Evolutionary conservation across 2,329 filamentous ascomycete genomes (phyloP).

Genomic region (Elsinoe batatas): DNA sequence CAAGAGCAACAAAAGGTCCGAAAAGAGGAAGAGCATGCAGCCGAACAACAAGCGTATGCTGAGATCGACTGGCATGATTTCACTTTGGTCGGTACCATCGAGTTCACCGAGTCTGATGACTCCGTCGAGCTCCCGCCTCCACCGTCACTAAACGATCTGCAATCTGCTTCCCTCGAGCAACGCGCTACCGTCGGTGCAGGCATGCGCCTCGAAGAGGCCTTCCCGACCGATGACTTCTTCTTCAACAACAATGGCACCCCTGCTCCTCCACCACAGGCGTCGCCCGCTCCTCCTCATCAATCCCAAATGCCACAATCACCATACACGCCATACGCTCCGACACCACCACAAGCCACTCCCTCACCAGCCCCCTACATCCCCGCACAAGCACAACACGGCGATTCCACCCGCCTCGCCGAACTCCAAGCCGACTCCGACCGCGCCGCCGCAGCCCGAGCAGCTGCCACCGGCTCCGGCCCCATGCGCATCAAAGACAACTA

Average conservation of each 20-base stretch:
- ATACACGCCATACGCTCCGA: constrained; percentile 20
- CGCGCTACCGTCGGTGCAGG: constrained; percentile 77
- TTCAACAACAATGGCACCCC: constrained; percentile 23
- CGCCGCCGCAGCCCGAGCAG: constrained; percentile 62
- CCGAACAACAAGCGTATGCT: constrained; percentile 65
- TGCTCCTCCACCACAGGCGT: constrained; percentile 23
- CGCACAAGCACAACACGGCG: constrained; percentile 26
- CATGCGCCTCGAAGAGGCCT: constrained; percentile 82
- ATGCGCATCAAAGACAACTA: constrained; percentile 95
- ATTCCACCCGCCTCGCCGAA: constrained; percentile 25
- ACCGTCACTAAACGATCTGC: constrained; percentile 79
- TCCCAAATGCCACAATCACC: constrained; percentile 22
- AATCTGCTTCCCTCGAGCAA: constrained; percentile 89
- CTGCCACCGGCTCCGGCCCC: constrained; percentile 54
- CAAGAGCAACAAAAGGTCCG: constrained; percentile 78
- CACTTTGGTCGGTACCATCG: constrained; percentile 85
- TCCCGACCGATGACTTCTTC: constrained; percentile 22
- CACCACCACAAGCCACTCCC: constrained; percentile 18
- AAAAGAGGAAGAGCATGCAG: constrained; percentile 78
- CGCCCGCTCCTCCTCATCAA: constrained; percentile 17
- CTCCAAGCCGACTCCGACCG: constrained; percentile 42
- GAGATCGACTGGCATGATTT: constrained; percentile 99
- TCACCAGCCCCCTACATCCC: constrained; percentile 16
- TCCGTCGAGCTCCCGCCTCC: constrained; percentile 77
- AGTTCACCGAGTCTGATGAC: constrained; percentile 84